Conservation (phyloP, 2,329 filamentous ascomycete species). For the Ophiostoma quercus region DNA sequence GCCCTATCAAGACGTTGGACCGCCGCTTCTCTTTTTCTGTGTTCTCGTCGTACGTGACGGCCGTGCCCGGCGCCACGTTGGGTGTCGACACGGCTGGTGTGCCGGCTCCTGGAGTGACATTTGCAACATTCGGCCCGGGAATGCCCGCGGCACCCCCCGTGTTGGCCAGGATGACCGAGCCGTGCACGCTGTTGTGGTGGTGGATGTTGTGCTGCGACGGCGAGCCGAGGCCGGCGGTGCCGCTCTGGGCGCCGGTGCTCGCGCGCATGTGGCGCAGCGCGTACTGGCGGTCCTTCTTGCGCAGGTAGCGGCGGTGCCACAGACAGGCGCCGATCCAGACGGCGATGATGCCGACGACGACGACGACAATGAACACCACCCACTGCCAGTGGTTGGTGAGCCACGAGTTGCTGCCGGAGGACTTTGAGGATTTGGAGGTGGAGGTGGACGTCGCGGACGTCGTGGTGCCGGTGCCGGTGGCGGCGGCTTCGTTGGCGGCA, state of each 20-base stretch:
- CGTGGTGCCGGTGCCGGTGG: conserved; percentile 28
- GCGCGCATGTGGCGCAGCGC: conserved; percentile 40
- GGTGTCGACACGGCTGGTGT: conserved; percentile 11
- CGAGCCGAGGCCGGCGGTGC: conserved; percentile 32
- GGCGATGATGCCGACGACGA: conserved; percentile 62
- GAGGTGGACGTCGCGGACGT: not conserved
- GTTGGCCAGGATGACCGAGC: conserved; percentile 16
- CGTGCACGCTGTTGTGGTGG: conserved; percentile 20
- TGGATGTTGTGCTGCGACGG: conserved; percentile 33
- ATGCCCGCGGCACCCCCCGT: conserved; percentile 34
- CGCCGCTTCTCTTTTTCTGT: conserved; percentile 32
- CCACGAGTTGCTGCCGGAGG: conserved; percentile 33
- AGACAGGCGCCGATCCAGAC: conserved; percentile 64
- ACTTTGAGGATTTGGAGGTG: not conserved
- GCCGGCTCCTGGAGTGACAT: conserved; percentile 26
- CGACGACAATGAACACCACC: conserved; percentile 74
- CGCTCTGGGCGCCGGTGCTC: conserved; percentile 32
- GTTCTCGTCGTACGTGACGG: conserved; percentile 32
- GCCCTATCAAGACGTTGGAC: conserved; percentile 17
- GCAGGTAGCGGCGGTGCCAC: conserved; percentile 68
- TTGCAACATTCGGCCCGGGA: not conserved
- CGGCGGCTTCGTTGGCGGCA: conserved; percentile 40
- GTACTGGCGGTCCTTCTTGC: conserved; percentile 58
- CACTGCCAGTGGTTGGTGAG: conserved; percentile 67
- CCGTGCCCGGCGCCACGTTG: conserved; percentile 8